Base-by-base conservation (phyloP, 1,139 yeast species). In the Hyphopichia wangnamkhiaoensis region DNA sequence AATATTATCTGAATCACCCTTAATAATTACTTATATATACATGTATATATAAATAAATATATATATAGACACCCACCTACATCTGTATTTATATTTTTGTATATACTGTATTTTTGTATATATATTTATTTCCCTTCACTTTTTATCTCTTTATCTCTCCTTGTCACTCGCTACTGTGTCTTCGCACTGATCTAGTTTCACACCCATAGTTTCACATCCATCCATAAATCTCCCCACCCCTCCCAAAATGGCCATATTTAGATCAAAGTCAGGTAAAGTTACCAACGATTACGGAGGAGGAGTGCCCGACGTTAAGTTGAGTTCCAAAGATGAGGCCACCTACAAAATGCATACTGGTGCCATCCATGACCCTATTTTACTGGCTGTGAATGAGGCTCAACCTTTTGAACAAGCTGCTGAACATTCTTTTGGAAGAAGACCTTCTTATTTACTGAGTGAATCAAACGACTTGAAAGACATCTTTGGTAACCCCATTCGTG, bases 311-410 rank as follows among this genome's bases (percentile, higher is more conserved):
- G 71, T 67, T 37, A 66, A 75, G 49, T 70, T 76, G 41, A 45
- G 54, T n/a, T 42, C 54, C 33, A 54, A 59, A 40, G 58, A 54
- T 35, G 57, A 46, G 16, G 50, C 51, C 32, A 59, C 60, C 16
- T 61, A 59, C 54, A 84, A 84, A 55, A 69, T 80, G 58, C 76
- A 83, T 39, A 42, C 63, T 3, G 79, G 79, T 23, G 73, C 79
- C 41, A 82, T 88, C 38, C 94, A 88, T 53, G 97, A 90, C 64
- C 97, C 96, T 19, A 84, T 91, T 43, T 71, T 93, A 45, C 76
- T 84, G 25, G 98, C 98, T 5, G 95, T 93, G 37, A 90, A 85
- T 57, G 97, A 91, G 63, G 93, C 86, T 14, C 97, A 93, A 68
- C 98, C 98, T 8, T 93, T 89, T 60, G 96, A 93, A 63, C 87